These are phyloP conservation scores for Mycena vitilis DNA, from an alignment of 768 basidiomycete genomes.

Conservation along the genomic window DNA sequence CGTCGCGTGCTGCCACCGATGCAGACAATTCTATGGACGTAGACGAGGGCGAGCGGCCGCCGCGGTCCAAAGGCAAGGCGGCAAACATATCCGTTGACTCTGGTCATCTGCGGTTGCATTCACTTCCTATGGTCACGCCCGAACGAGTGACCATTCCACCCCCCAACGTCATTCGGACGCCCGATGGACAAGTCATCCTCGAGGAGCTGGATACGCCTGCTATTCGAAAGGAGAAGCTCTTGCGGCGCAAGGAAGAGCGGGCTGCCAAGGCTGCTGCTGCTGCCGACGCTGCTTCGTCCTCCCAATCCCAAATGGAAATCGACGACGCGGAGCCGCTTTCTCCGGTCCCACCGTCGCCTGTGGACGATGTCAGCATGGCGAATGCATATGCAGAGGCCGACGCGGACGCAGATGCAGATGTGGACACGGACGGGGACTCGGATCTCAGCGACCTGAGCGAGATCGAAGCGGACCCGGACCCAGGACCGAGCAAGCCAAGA, in stretches of 20 bases:
- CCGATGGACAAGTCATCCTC: conserved; percentile 69
- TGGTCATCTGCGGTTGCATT: conserved; percentile 13
- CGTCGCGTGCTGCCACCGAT: conserved; percentile 28
- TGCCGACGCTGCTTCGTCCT: conserved; percentile 22
- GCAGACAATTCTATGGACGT: conserved; percentile 39
- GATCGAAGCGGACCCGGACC: conserved; percentile 40
- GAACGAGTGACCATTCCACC: conserved; percentile 35
- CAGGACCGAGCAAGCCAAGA: conserved; percentile 12
- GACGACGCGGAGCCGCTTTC: conserved; percentile 24
- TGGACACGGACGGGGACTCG: conserved; percentile 40
- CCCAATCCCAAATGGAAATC: background rate
- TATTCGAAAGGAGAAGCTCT: conserved; percentile 69
- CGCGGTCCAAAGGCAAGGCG: conserved; percentile 15
- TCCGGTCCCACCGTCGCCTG: conserved; percentile 15
- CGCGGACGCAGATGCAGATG: conserved; percentile 19
- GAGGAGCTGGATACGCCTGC: conserved; percentile 81
- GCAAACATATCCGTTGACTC: conserved; percentile 19
- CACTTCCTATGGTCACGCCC: conserved; percentile 26
- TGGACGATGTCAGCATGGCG: too few species aligned
- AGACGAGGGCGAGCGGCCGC: conserved; percentile 35
- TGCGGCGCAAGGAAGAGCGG: conserved; percentile 56
- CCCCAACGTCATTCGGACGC: conserved; percentile 43
- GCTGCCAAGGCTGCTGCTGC: conserved; percentile 39
- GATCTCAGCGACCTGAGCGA: conserved; percentile 62
- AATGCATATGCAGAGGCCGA: conserved; percentile 12